phyloP scores from a whole-genome alignment of 805 yeast species.

The Isabelozyma pseudorhagii region DNA sequence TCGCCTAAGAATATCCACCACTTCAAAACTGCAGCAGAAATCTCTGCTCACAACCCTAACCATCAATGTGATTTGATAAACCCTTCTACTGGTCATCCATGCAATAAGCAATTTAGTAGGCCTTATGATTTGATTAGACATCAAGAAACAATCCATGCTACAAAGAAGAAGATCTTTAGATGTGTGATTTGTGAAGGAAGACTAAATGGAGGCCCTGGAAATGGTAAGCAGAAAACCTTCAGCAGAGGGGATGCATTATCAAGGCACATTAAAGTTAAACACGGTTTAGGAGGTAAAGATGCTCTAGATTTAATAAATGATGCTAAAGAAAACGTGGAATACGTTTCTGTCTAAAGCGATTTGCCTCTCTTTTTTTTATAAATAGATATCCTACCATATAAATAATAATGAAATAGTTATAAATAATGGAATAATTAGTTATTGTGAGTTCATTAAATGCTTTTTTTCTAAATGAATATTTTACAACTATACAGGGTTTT shows the following conservation, averaged over 20 bases:
- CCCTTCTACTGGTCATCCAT: constrained; percentile 59
- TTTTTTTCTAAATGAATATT: too few relatives aligned
- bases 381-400: neutral
- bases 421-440: neutral
- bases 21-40: constrained; percentile 16
- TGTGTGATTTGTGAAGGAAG: constrained; percentile 48
- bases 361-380: neutral
- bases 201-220: constrained; percentile 46
- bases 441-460: neutral
- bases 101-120: constrained; percentile 81
- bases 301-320: constrained; percentile 69
- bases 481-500: too few relatives aligned
- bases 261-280: constrained; percentile 71
- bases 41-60: constrained; percentile 31
- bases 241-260: constrained; percentile 46
- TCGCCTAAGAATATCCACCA: constrained; percentile 3
- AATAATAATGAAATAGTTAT: neutral
- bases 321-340: constrained; percentile 78
- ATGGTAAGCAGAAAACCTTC: constrained; percentile 47
- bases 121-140: constrained; percentile 46
- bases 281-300: constrained; percentile 62
- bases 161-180: constrained; percentile 42
- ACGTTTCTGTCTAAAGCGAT: constrained; percentile 22
- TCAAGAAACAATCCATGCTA: constrained; percentile 48
- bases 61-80: constrained; percentile 60